Percentiles rank a stretch among this genome's conserved stretches.
Conservation (phyloP, 805 yeast species). For the Isabelozyma heimii region DNA sequence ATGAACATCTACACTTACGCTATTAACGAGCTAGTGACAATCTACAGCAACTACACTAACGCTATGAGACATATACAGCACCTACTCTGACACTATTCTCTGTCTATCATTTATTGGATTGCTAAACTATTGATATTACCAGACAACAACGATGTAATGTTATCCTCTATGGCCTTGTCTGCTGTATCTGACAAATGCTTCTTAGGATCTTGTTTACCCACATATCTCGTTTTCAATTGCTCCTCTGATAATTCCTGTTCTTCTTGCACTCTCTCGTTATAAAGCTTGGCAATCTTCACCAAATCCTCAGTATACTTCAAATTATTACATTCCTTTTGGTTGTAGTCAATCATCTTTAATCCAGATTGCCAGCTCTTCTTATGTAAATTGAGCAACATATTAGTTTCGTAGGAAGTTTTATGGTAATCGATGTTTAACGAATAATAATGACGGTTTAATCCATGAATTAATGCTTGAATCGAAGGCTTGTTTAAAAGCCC, state of each 20-base stretch:
- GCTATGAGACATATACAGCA: no score
- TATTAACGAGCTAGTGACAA: no score
- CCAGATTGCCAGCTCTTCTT: constrained; percentile 97
- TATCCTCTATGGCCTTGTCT: constrained; percentile 81
- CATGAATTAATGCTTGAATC: constrained; percentile 95
- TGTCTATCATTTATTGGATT: constrained; percentile 53
- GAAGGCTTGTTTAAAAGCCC: constrained; percentile 96
- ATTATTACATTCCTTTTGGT: constrained; percentile 73
- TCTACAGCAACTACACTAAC: no score
- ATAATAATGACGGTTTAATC: constrained; percentile 94
- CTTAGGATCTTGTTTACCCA: constrained; percentile 98
- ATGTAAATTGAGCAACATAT: constrained; percentile 90
- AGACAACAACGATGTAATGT: constrained; percentile 81
- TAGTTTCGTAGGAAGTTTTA: constrained; percentile 88
- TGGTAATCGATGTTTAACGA: constrained; percentile 92
- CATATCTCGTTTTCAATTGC: constrained; percentile 90
- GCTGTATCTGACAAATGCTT: constrained; percentile 92
- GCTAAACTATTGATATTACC: constrained; percentile 90
- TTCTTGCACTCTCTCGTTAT: constrained; percentile 86
- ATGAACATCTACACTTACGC: no score
- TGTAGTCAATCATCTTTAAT: constrained; percentile 71
- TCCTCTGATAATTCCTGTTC: constrained; percentile 87
- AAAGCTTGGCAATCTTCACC: constrained; percentile 88
- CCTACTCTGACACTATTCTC: background rate
- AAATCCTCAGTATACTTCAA: constrained; percentile 68